A percentile compares a stretch with the other conserved stretches of the same genome.
phyloP scores from a whole-genome alignment of 805 yeast genomes.

The Yarrowia sp. region DNA sequence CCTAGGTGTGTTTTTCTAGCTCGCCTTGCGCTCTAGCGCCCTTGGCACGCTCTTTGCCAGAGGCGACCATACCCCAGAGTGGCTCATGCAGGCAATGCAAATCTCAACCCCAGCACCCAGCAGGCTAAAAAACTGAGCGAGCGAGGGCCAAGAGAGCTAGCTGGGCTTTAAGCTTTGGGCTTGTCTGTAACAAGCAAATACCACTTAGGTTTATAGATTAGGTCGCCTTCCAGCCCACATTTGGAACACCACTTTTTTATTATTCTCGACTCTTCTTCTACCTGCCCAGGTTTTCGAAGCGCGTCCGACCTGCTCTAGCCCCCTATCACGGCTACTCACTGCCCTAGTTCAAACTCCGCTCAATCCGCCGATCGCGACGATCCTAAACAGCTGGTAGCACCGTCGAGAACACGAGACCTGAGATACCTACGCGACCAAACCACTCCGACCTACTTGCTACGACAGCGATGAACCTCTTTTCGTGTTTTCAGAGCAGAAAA shows the following conservation, averaged over 20 bases:
- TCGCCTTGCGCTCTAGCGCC: not conserved
- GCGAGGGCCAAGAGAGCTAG: not conserved
- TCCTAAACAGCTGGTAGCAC: slow-evolving; percentile 3
- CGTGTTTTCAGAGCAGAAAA: slow-evolving; percentile 14
- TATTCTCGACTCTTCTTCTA: slow-evolving; percentile 2
- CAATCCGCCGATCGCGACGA: slow-evolving; percentile 12
- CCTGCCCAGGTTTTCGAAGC: not conserved
- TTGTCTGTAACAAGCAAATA: slow-evolving; percentile 10
- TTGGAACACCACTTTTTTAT: not conserved
- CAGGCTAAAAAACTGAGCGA: slow-evolving; percentile 14
- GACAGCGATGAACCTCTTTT: slow-evolving; percentile 21
- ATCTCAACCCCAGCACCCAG: slow-evolving; percentile 9
- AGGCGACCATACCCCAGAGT: slow-evolving; percentile 9
- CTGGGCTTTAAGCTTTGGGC: not conserved
- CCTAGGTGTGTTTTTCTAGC: not conserved
- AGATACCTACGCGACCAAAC: not conserved
- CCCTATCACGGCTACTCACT: not conserved
- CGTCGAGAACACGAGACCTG: not conserved
- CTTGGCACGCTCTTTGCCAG: not conserved
- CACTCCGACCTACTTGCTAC: no score
- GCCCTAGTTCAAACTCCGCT: not conserved
- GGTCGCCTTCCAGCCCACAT: slow-evolving; percentile 16
- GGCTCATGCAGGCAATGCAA: slow-evolving; percentile 21
- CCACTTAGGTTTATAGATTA: slow-evolving; percentile 9
- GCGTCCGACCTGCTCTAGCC: not conserved